Evolutionary conservation across 768 basidiomycete genomes (phyloP), one percentile per base, ranked within the genome.

Genomic region (Lyophyllum semitale): DNA sequence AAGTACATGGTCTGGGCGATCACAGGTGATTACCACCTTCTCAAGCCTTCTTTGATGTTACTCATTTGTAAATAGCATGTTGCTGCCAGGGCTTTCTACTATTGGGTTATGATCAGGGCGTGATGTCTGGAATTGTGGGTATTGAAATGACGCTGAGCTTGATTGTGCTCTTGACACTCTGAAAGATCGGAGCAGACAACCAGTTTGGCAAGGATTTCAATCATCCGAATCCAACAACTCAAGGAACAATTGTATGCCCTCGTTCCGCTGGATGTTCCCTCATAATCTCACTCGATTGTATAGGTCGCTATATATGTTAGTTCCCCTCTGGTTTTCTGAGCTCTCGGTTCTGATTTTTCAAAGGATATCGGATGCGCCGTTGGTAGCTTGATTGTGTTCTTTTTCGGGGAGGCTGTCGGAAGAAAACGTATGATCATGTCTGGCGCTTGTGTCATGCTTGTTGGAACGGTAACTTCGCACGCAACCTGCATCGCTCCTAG

Each of bases 11-110:
- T 74, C 3, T 74, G 72, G 71, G 73, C 72, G 2, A 74, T 74
- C 29, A 72, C 73, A 53, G 71, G 74, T 73, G 43, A 47, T 52
- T 15, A n/a, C 26, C 46, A 20, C 6, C 38, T 20, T 20, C 23
- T 46, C 45, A 12, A 17, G 12, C 8, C 42, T 54, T 11, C n/a
- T 41, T 18, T 35, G n/a, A 26, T n/a, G 27, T 35, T 37, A 37
- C 32, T 33, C 22, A 51, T 40, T 37, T 35, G 33, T 7, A 46
- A 26, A 15, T 29, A 73, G 74, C 73, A 33, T 74, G 74, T 54
- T 75, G 75, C 55, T 75, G 73, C 51, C 73, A 73, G 55, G 75
- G 73, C 1, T 74, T 75, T 55, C 59, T 74, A 18, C 70, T 75
- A 17, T 57, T 67, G 22, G 73, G 72, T 1, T 74, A 75, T 55